A percentile compares a stretch with the other conserved stretches of the same genome.
These are phyloP conservation scores for Cryptococcus sp. DNA, from an alignment of 1,284 basidiomycete species.

Conservation along the genomic window DNA sequence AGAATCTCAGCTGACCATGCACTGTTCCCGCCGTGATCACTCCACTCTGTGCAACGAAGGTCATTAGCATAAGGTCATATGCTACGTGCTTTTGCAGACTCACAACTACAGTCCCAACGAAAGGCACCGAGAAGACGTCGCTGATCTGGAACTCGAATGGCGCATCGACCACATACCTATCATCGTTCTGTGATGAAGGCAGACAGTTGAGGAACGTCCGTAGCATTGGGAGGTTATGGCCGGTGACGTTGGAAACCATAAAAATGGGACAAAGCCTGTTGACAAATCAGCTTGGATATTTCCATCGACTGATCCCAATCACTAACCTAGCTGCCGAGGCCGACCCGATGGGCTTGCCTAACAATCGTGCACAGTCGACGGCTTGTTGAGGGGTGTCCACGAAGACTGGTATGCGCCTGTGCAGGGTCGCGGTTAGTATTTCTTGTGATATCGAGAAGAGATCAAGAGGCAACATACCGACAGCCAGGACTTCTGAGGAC, in stretches of 20 bases:
- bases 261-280: constrained; percentile 86
- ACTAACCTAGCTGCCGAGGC: constrained; percentile 19
- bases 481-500: constrained; percentile 93
- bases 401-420: constrained; percentile 50
- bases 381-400: constrained; percentile 64
- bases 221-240: constrained; percentile 74
- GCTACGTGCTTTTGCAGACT: constrained; percentile 13
- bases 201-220: constrained; percentile 83
- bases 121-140: constrained; percentile 74
- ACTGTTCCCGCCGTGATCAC: constrained; percentile 77
- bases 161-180: constrained; percentile 78
- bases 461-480: constrained; percentile 57
- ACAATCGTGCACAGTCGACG: constrained; percentile 65
- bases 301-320: not conserved
- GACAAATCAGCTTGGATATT: not conserved
- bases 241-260: constrained; percentile 92
- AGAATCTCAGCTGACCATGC: constrained; percentile 52
- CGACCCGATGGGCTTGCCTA: constrained; percentile 62
- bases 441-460: not conserved
- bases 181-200: constrained; percentile 75
- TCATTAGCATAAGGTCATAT: not conserved
- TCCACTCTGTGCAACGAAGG: constrained; percentile 61
- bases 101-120: constrained; percentile 86
- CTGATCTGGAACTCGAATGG: constrained; percentile 73
- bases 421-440: not conserved